These are phyloP conservation scores for Phytophthora pistaciae DNA, from an alignment of 352 stramenopile genomes.

Conservation along the genomic window DNA sequence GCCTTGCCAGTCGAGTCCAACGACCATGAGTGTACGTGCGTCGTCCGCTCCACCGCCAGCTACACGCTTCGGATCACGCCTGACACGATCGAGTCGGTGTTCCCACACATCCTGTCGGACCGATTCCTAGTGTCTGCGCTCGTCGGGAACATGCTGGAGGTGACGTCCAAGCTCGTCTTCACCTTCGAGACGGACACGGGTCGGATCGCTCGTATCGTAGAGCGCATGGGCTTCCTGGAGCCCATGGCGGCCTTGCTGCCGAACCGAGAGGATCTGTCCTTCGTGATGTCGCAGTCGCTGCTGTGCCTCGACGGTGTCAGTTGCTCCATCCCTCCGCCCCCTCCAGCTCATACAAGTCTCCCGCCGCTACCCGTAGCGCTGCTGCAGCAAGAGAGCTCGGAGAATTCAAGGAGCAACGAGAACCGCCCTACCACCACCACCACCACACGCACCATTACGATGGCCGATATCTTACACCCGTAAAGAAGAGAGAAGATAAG, in stretches of 20 bases:
- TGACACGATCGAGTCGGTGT: constrained; percentile 14
- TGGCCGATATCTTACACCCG: constrained; percentile 18
- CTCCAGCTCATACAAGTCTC: background rate
- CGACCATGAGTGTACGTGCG: constrained; percentile 4
- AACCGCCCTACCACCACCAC: constrained; percentile 4
- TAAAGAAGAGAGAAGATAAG: background rate
- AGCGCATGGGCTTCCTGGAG: constrained; percentile 19
- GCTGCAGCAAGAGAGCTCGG: background rate
- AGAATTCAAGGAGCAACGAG: background rate
- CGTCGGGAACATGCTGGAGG: constrained; percentile 6
- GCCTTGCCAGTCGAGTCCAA: constrained; percentile 12
- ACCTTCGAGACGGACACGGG: constrained; percentile 10
- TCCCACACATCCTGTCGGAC: constrained; percentile 20
- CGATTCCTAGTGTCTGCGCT: constrained; percentile 2
- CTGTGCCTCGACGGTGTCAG: constrained; percentile 2
- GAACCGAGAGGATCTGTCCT: constrained; percentile 10
- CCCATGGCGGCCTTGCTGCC: constrained; percentile 5
- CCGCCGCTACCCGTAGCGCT: background rate
- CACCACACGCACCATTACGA: constrained; percentile 12
- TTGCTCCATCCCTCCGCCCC: background rate
- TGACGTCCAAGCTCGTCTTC: constrained; percentile 16
- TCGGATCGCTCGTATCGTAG: constrained; percentile 5
- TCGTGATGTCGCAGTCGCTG: constrained; percentile 16
- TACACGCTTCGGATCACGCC: constrained; percentile 28
- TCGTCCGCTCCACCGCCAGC: constrained; percentile 16